Percentiles rank a stretch among this genome's conserved stretches.
These are phyloP conservation scores for Pachysandra terminalis DNA, from an alignment of 164 flowering plant genomes.

Conservation along the genomic window DNA sequence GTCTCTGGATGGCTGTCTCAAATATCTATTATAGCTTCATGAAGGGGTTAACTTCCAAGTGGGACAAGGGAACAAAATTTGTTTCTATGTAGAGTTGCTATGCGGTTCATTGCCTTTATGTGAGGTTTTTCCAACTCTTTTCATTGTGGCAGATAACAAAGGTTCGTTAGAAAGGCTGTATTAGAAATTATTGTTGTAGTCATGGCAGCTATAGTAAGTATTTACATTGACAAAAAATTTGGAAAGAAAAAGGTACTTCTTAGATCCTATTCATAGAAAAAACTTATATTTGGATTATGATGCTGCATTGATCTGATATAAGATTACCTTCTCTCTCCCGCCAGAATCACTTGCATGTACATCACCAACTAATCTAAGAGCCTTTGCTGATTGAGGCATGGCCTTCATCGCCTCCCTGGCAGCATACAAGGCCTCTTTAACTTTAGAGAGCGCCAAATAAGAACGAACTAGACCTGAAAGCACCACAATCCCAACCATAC, in stretches of 20 bases:
- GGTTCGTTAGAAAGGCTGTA: background rate
- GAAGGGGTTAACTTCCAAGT: no score
- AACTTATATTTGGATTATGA: background rate
- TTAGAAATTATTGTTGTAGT: no score
- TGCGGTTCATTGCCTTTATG: no score
- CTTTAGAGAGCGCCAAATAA: slow-evolving; percentile 74
- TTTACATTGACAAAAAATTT: no score
- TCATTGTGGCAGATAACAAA: no score
- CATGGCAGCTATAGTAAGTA: no score
- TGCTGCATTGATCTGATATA: background rate
- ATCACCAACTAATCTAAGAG: slow-evolving; percentile 93
- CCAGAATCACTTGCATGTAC: slow-evolving; percentile 82
- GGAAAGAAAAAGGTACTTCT: background rate
- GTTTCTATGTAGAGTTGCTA: no score
- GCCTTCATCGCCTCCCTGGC: slow-evolving; percentile 96
- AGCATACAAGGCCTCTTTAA: slow-evolving; percentile 83
- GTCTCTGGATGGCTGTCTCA: no score
- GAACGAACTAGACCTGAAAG: slow-evolving; percentile 84
- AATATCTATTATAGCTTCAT: no score
- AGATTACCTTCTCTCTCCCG: slow-evolving; percentile 85
- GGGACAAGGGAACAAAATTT: no score
- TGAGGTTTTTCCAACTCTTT: no score
- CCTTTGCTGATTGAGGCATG: slow-evolving; percentile 96
- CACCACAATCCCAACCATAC: slow-evolving; percentile 8
- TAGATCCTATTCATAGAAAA: background rate